These are phyloP conservation scores for Annona cherimola DNA, from an alignment of 164 flowering plant genomes.

Conservation along the genomic window DNA sequence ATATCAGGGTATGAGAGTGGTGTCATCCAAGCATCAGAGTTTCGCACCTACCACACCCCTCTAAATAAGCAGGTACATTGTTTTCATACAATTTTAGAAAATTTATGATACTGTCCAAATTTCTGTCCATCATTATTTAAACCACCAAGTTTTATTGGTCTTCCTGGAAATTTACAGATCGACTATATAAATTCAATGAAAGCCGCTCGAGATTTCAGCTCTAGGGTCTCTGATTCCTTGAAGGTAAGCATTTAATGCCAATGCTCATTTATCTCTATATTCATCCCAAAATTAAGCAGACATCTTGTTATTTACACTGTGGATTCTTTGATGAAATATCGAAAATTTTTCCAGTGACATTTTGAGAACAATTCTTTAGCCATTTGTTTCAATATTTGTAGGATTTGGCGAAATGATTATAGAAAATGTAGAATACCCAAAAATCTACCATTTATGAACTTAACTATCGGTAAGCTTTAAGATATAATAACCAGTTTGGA, in stretches of 20 bases:
- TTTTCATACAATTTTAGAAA: background rate
- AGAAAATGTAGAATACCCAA: background rate
- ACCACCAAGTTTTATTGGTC: background rate
- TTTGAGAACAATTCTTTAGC: background rate
- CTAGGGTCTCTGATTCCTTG: conserved; percentile 71
- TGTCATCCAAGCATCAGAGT: conserved; percentile 72
- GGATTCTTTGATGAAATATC: background rate
- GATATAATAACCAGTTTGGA: background rate
- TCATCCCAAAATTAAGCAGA: background rate
- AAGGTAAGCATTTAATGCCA: conserved; percentile 36
- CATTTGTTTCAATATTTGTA: background rate
- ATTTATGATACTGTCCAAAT: background rate
- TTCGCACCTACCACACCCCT: conserved; percentile 96
- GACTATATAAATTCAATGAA: conserved; percentile 90
- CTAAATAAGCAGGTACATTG: conserved; percentile 84
- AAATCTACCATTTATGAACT: background rate
- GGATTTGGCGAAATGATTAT: background rate
- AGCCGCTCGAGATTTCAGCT: conserved; percentile 85
- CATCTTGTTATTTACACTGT: background rate
- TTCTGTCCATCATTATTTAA: background rate
- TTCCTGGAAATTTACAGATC: conserved; percentile 32
- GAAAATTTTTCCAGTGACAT: background rate
- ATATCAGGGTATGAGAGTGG: conserved; percentile 73
- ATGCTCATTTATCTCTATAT: background rate
- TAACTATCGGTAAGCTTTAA: background rate